Evolutionary conservation across 345 rosid genomes (phyloP).

Genomic region (Mallotus nudiflorus): DNA sequence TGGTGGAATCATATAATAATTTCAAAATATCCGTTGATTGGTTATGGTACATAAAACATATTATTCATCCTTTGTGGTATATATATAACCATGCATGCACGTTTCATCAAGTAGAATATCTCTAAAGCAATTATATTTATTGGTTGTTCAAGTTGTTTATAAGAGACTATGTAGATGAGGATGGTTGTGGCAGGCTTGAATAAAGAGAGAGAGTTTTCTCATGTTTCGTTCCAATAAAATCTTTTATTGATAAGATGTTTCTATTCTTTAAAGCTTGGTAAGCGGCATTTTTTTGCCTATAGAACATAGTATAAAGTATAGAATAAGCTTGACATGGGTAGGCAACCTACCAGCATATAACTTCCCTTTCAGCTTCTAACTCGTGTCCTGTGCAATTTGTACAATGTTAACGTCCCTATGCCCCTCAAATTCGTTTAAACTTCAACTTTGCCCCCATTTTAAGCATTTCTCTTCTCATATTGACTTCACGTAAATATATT

Average conservation of each 20-base stretch:
- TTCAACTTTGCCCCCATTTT: conserved; percentile 8
- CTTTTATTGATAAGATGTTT: neutral
- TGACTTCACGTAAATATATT: too few relatives aligned
- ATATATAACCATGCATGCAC: too few relatives aligned
- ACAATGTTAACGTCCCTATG: neutral
- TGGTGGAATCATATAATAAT: too few relatives aligned
- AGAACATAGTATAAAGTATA: neutral
- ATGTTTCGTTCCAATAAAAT: neutral
- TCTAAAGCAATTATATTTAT: too few relatives aligned
- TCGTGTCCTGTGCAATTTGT: neutral
- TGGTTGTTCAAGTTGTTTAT: too few relatives aligned
- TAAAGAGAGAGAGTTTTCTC: neutral
- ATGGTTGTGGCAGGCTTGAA: conserved; percentile 43
- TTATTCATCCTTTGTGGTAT: too few relatives aligned
- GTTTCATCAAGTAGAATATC: too few relatives aligned
- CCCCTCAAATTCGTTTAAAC: neutral
- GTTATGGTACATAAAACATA: too few relatives aligned
- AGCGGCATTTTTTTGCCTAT: conserved; percentile 11
- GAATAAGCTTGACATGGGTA: conserved; percentile 27
- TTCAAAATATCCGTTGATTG: too few relatives aligned
- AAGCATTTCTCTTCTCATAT: too few relatives aligned
- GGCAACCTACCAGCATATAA: conserved; percentile 45
- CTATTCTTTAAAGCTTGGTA: conserved; percentile 13
- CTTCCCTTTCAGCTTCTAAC: conserved; percentile 29
- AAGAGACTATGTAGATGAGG: conserved; percentile 17